phyloP scores from a whole-genome alignment of 2,329 filamentous ascomycete species.

The Pseudonectria foliicola region DNA sequence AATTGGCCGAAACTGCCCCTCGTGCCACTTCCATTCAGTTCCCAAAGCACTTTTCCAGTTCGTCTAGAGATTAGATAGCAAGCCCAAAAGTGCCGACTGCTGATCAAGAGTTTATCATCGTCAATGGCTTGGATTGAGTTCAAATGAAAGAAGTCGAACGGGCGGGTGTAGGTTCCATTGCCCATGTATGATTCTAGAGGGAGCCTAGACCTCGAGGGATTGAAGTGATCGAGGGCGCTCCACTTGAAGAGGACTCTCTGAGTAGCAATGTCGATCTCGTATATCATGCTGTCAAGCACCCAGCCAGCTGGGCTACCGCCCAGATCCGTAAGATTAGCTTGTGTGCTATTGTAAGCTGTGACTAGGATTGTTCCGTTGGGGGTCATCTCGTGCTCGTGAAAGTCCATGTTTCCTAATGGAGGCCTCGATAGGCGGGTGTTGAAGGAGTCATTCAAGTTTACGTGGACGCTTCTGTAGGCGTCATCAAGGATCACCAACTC shows the following conservation, averaged over 20 bases:
- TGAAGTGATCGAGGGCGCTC: slow-evolving; percentile 30
- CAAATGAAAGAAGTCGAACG: slow-evolving; percentile 21
- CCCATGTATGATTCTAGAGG: slow-evolving; percentile 6
- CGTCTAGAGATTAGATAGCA: slow-evolving; percentile 14
- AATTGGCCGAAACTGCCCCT: slow-evolving; percentile 17
- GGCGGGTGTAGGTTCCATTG: slow-evolving; percentile 3
- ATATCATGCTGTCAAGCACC: slow-evolving; percentile 28
- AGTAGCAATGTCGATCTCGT: slow-evolving; percentile 35
- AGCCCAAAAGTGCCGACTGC: slow-evolving; percentile 17
- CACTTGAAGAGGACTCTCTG: slow-evolving; percentile 33
- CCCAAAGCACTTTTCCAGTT: slow-evolving; percentile 17
- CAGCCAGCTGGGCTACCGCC: slow-evolving; percentile 12
- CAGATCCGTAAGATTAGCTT: slow-evolving; percentile 9
- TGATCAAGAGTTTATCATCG: slow-evolving; percentile 15
- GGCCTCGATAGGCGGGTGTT: slow-evolving; percentile 3
- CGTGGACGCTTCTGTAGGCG: slow-evolving; percentile 16
- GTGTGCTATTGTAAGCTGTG: slow-evolving; percentile 18
- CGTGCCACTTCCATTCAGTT: slow-evolving; percentile 17
- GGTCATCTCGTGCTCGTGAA: slow-evolving; percentile 17
- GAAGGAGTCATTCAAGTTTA: slow-evolving; percentile 8
- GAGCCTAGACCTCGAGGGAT: slow-evolving; percentile 9
- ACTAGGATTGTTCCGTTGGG: slow-evolving; percentile 16
- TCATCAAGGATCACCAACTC: slow-evolving; percentile 24
- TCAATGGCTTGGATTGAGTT: slow-evolving; percentile 18
- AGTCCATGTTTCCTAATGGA: slow-evolving; percentile 11